A percentile compares a stretch with the other conserved stretches of the same genome.
Conservation (phyloP, 2,329 filamentous ascomycete genomes). For the Epicoccum nigrum region DNA sequence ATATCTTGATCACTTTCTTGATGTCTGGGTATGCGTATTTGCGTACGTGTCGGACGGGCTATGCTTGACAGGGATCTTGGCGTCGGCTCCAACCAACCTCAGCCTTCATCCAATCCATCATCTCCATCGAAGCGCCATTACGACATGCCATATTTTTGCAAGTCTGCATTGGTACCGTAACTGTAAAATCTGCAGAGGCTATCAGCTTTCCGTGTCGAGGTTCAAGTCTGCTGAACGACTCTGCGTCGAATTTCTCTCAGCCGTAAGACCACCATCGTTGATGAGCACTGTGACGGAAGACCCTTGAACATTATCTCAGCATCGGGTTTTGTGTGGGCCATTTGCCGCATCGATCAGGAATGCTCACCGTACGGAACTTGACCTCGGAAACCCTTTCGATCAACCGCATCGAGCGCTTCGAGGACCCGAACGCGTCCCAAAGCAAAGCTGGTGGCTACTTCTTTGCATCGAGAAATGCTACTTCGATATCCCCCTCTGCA, state of each 20-base stretch:
- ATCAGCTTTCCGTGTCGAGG: too few relatives aligned
- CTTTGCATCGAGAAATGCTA: conserved; percentile 34
- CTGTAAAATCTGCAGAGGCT: too few relatives aligned
- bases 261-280: background rate
- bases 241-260: background rate
- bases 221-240: background rate
- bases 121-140: background rate
- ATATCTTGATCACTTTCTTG: background rate
- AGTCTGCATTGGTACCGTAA: too few relatives aligned
- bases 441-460: conserved; percentile 41
- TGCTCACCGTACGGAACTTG: conserved; percentile 79
- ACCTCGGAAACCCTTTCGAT: conserved; percentile 76
- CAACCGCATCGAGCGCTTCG: conserved; percentile 75
- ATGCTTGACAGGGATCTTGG: conserved; percentile 6
- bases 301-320: background rate
- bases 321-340: too few relatives aligned
- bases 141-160: background rate
- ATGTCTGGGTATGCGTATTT: background rate
- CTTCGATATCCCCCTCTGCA: conserved; percentile 43
- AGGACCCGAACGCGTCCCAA: conserved; percentile 56
- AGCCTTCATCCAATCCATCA: background rate
- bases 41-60: background rate
- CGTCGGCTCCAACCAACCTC: conserved; percentile 5
- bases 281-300: background rate
- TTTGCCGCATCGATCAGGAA: background rate